A percentile compares a stretch with the other conserved stretches of the same genome.
phyloP scores from a whole-genome alignment of 106 monocot species.

The Agapanthus africanus region DNA sequence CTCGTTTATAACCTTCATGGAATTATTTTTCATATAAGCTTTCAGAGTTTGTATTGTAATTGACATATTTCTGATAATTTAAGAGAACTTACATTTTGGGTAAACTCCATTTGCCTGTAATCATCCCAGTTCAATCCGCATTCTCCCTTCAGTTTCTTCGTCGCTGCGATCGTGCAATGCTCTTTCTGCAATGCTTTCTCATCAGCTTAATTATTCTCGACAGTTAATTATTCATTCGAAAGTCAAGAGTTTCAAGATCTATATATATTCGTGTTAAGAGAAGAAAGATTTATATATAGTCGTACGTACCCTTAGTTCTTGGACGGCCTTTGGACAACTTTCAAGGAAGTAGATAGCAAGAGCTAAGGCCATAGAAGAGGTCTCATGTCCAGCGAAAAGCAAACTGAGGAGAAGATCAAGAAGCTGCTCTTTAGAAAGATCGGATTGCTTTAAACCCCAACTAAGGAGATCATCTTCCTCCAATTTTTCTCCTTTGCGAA shows the following conservation, averaged over 20 bases:
- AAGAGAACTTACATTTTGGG: constrained; percentile 54
- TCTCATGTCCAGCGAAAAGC: constrained; percentile 95
- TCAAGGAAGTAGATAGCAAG: constrained; percentile 72
- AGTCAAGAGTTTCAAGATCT: too few relatives aligned
- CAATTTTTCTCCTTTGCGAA: background rate
- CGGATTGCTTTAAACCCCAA: constrained; percentile 62
- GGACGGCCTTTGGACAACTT: constrained; percentile 49
- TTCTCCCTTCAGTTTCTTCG: constrained; percentile 39
- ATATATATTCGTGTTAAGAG: too few relatives aligned
- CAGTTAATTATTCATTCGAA: too few relatives aligned
- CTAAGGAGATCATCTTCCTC: constrained; percentile 74
- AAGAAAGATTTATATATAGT: too few relatives aligned
- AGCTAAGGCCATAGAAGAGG: constrained; percentile 73
- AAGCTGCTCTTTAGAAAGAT: constrained; percentile 78
- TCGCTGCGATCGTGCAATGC: constrained; percentile 28
- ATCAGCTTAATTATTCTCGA: too few relatives aligned
- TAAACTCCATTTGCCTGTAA: constrained; percentile 89
- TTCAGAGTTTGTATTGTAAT: too few relatives aligned
- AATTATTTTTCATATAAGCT: too few relatives aligned
- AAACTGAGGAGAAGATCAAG: constrained; percentile 74
- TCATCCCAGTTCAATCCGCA: constrained; percentile 65
- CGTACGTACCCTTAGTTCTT: constrained; percentile 63
- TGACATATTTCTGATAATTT: too few relatives aligned
- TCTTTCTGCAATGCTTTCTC: constrained; percentile 51
- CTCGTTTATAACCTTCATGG: constrained; percentile 25